phyloP scores from a whole-genome alignment of 345 rosid genomes.

The Toxicodendron radicans region DNA sequence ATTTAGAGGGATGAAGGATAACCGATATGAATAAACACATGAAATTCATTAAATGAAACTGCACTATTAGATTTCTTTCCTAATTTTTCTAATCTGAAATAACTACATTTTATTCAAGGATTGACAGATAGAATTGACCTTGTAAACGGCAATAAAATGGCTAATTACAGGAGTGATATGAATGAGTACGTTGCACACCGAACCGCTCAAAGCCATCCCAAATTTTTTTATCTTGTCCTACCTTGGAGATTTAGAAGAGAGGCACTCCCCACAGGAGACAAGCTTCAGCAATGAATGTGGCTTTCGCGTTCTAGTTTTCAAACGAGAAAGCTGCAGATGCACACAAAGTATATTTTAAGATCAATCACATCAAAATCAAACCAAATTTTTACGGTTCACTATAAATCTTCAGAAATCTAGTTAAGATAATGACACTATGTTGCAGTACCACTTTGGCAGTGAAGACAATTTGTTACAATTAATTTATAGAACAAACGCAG shows the following conservation, averaged over 20 bases:
- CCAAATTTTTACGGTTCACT: neutral
- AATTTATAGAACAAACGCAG: neutral
- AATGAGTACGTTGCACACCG: neutral
- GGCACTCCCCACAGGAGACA: conserved; percentile 67
- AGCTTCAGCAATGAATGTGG: conserved; percentile 69
- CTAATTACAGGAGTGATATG: conserved; percentile 39
- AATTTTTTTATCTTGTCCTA: conserved; percentile 24
- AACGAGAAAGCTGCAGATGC: conserved; percentile 54
- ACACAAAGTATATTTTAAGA: neutral
- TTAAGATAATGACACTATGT: neutral
- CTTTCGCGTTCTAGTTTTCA: conserved; percentile 58
- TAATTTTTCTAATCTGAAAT: conserved; percentile 22
- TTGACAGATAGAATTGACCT: conserved; percentile 21
- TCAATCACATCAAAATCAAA: neutral
- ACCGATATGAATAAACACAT: neutral
- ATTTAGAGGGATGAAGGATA: neutral
- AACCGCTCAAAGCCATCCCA: conserved; percentile 21
- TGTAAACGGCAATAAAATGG: conserved; percentile 35
- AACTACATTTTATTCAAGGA: conserved; percentile 27
- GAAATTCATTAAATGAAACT: conserved; percentile 16
- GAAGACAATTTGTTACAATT: neutral
- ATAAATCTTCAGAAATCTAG: neutral
- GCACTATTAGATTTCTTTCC: conserved; percentile 21
- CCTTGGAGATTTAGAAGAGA: conserved; percentile 63
- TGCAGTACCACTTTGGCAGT: neutral